phyloP scores from a whole-genome alignment of 2,329 filamentous ascomycete genomes.

The Botrytis aclada region DNA sequence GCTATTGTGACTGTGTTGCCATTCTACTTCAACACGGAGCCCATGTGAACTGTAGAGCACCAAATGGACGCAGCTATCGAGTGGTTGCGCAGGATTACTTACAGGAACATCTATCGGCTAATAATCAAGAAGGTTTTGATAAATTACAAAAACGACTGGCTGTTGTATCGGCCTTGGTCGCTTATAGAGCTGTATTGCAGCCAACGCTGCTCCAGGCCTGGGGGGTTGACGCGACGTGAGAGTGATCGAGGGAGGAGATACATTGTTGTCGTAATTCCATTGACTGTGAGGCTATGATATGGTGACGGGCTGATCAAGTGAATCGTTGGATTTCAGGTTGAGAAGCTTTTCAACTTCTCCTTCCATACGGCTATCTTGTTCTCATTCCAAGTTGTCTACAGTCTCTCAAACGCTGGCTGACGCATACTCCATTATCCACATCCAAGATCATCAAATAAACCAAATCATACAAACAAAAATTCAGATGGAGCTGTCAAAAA shows the following conservation, averaged over 20 bases:
- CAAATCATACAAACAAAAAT: not conserved
- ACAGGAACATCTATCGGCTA: not conserved
- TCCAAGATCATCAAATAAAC: not conserved
- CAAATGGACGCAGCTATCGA: slow-evolving; percentile 11
- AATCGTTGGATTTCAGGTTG: not conserved
- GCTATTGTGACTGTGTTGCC: slow-evolving; percentile 15
- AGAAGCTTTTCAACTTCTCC: not conserved
- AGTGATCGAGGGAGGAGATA: not conserved
- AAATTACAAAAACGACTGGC: slow-evolving; percentile 1
- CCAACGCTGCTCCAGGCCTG: not conserved
- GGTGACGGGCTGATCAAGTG: not conserved
- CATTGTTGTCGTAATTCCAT: not conserved
- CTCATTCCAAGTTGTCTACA: not conserved
- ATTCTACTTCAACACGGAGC: slow-evolving; percentile 14
- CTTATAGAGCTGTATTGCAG: not conserved
- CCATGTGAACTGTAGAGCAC: slow-evolving; percentile 2
- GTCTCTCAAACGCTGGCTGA: not conserved
- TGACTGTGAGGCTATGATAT: too few relatives aligned
- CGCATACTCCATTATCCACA: too few relatives aligned
- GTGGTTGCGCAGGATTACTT: slow-evolving; percentile 4
- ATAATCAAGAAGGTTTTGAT: slow-evolving; percentile 7
- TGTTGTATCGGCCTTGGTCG: slow-evolving; percentile 2
- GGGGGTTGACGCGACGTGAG: slow-evolving; percentile 9
- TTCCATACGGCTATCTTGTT: not conserved
- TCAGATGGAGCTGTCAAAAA: not conserved